Percentiles rank a stretch among this genome's conserved stretches.
Evolutionary conservation across 345 rosid species (phyloP).

Genomic region (Linum lewisii): DNA sequence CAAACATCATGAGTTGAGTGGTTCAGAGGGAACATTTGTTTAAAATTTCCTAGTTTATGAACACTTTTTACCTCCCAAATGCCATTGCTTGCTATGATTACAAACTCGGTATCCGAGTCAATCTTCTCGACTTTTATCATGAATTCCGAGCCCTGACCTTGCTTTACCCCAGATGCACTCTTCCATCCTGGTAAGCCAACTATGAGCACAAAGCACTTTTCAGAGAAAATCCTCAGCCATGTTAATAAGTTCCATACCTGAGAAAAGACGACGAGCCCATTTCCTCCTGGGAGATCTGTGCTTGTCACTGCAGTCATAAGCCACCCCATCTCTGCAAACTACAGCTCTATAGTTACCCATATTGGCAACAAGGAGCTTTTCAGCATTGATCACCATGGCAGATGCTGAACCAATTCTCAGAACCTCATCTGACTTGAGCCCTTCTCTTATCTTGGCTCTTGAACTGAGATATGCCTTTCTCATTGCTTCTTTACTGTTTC

Average conservation of each 20-base stretch:
- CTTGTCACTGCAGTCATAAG: slow-evolving; percentile 36
- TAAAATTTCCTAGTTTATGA: not conserved
- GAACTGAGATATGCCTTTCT: slow-evolving; percentile 48
- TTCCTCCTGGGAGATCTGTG: slow-evolving; percentile 21
- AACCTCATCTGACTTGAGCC: slow-evolving; percentile 23
- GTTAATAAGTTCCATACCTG: slow-evolving; percentile 23
- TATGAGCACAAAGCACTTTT: slow-evolving; percentile 5
- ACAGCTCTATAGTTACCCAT: slow-evolving; percentile 53
- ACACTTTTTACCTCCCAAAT: slow-evolving; percentile 59
- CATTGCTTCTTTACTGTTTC: slow-evolving; percentile 42
- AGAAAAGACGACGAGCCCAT: slow-evolving; percentile 39
- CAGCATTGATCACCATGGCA: slow-evolving; percentile 58
- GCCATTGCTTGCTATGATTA: slow-evolving; percentile 61
- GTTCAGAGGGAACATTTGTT: not conserved
- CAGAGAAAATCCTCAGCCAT: not conserved
- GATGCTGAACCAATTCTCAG: slow-evolving; percentile 38
- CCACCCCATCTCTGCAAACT: slow-evolving; percentile 53
- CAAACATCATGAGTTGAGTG: not conserved
- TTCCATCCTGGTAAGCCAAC: slow-evolving; percentile 26
- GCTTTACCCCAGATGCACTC: slow-evolving; percentile 17
- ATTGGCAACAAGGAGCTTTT: slow-evolving; percentile 49
- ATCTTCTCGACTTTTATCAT: slow-evolving; percentile 32
- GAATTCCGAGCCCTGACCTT: slow-evolving; percentile 24
- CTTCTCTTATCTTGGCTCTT: slow-evolving; percentile 35
- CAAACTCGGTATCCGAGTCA: slow-evolving; percentile 43